Conservation (phyloP, 805 yeast species). For the Lipomyces yamanashiensis region DNA sequence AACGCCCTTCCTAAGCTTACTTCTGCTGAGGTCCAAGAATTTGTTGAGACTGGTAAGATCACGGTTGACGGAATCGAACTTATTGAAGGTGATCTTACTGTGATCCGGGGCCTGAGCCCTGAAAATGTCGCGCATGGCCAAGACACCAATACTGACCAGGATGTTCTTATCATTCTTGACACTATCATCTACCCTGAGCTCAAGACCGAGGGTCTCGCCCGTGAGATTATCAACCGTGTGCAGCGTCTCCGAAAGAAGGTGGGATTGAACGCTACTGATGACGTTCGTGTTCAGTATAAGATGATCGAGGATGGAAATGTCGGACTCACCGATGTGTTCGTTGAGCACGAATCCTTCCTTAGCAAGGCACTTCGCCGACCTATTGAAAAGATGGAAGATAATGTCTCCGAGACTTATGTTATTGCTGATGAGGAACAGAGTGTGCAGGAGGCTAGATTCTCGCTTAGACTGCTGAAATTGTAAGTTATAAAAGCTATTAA, state of each 20-base stretch:
- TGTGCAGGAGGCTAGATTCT: slow-evolving; percentile 43
- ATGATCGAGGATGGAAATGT: slow-evolving; percentile 64
- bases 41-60: slow-evolving; percentile 71
- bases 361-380: slow-evolving; percentile 77
- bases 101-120: slow-evolving; percentile 77
- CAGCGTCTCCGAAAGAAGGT: slow-evolving; percentile 97
- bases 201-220: slow-evolving; percentile 91
- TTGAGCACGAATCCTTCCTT: slow-evolving; percentile 68
- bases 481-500: slow-evolving; percentile 7
- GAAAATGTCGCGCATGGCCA: slow-evolving; percentile 66
- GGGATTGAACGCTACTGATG: slow-evolving; percentile 93
- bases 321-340: slow-evolving; percentile 63
- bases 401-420: slow-evolving; percentile 53
- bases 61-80: slow-evolving; percentile 88
- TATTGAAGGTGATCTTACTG: slow-evolving; percentile 85
- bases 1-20: slow-evolving; percentile 84
- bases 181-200: slow-evolving; percentile 84
- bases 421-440: slow-evolving; percentile 88
- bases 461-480: slow-evolving; percentile 36
- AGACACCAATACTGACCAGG: slow-evolving; percentile 86
- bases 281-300: slow-evolving; percentile 82
- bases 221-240: slow-evolving; percentile 95
- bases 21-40: slow-evolving; percentile 80
- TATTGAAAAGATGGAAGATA: slow-evolving; percentile 53
- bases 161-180: slow-evolving; percentile 87